Evolutionary conservation across 1,284 basidiomycete genomes (phyloP).

Genomic region (Xerocomus amazonicus): DNA sequence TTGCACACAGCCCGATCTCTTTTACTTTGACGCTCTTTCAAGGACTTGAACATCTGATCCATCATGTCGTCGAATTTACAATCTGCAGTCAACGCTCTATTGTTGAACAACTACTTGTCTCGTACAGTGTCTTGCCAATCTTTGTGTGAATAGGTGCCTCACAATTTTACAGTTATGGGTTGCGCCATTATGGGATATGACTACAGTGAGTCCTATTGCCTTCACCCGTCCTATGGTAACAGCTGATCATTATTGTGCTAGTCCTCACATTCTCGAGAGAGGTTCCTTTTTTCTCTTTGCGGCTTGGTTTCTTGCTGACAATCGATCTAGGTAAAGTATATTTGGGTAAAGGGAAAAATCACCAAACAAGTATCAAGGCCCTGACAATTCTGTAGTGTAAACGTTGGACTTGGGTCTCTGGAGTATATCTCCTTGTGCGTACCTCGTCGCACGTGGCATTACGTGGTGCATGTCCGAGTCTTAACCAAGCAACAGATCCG

Average conservation of each 20-base stretch:
- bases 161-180: neutral
- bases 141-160: neutral
- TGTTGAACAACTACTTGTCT: neutral
- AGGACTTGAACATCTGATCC: neutral
- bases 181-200: conserved; percentile 7
- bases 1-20: too few species aligned
- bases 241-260: neutral
- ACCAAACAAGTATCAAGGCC: neutral
- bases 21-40: neutral
- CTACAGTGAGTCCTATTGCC: conserved; percentile 3
- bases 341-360: conserved; percentile 8
- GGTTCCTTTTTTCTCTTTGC: neutral
- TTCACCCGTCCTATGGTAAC: too few species aligned
- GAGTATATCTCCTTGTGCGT: conserved; percentile 9
- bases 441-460: too few species aligned
- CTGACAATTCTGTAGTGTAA: neutral
- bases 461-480: too few species aligned
- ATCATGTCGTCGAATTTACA: conserved; percentile 3
- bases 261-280: conserved; percentile 10
- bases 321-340: conserved; percentile 9
- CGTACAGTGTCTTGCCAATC: neutral
- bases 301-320: neutral
- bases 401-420: conserved; percentile 12
- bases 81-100: neutral
- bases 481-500: conserved; percentile 5